Evolutionary conservation across 2,329 filamentous ascomycete species (phyloP), one percentile per base, ranked within the genome.

Genomic region (Claviceps sp.): DNA sequence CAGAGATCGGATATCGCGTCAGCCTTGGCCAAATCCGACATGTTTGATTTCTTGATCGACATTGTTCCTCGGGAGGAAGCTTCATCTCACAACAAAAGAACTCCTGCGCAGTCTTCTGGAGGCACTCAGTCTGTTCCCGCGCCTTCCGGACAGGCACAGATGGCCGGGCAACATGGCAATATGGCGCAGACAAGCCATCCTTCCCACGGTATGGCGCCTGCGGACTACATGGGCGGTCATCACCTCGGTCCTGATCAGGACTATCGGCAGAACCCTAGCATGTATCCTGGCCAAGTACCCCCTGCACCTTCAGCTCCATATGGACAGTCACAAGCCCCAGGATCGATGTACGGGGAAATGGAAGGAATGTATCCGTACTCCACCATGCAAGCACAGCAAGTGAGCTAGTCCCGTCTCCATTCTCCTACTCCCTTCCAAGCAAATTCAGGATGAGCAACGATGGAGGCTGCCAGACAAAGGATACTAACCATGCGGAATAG

Each of bases 31-130:
- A 98, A 98, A 71, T 96, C 89, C 22, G 93, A 98, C 72, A 98
- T 98, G 93, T 98, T 98, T 68, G 93, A 98, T 72, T 98, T 98
- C 71, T 76, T 98, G 54, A 98, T 98, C 66, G 93, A 98, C 65
- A 98, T 98, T 56, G 93, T 98, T 5, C 93, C 93, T 3, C 84
- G 93, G 50, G 93, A 98, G 67, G 93, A 98, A 68, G 89, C 91
- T 38, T 79, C 87, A 9, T 82, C 85, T 22, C 89, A 90, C 65
- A 81, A 89, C 42, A 96, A 95, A 72, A 78, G 90, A 57, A 76
- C 82, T 44, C 72, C 75, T 44, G 73, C 77, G 7, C 75, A 81
- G 56, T 67, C 75, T 38, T 67, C 62, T 26, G 59, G 67, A 37
- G 63, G 68, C 18, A 61, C 67, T 14, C 71, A 71, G 51, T 63